These are phyloP conservation scores for Claviceps sp. DNA, from an alignment of 2,329 filamentous ascomycete genomes.

Conservation along the genomic window DNA sequence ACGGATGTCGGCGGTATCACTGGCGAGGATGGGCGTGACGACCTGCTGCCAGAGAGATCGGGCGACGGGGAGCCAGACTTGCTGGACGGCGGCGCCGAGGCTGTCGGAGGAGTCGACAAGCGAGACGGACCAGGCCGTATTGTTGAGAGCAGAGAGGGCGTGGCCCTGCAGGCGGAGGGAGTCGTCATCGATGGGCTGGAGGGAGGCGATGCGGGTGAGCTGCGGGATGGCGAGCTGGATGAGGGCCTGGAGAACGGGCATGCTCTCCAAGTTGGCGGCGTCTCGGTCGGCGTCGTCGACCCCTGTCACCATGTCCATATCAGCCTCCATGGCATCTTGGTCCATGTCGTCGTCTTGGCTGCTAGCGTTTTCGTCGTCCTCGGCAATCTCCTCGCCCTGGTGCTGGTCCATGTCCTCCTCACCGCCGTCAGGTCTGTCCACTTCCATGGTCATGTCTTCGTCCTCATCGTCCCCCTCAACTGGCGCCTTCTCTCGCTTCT, in stretches of 20 bases:
- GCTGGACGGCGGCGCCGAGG: constrained; percentile 37
- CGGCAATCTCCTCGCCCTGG: constrained; percentile 22
- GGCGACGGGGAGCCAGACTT: constrained; percentile 39
- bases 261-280: constrained; percentile 29
- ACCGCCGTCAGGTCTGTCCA: constrained; percentile 23
- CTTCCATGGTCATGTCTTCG: constrained; percentile 24
- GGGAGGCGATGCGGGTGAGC: constrained; percentile 32
- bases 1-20: constrained; percentile 46
- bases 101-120: constrained; percentile 43
- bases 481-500: constrained; percentile 20
- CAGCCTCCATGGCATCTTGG: constrained; percentile 43
- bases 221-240: constrained; percentile 24
- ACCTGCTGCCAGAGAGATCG: constrained; percentile 44
- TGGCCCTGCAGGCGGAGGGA: constrained; percentile 33
- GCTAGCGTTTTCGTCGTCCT: constrained; percentile 22
- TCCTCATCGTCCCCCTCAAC: constrained; percentile 26
- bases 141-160: constrained; percentile 49
- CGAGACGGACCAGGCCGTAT: constrained; percentile 53
- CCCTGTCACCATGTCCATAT: constrained; percentile 52
- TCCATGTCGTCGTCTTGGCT: constrained; percentile 40
- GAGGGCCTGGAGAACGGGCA: constrained; percentile 37
- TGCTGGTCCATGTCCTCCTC: constrained; percentile 18
- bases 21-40: constrained; percentile 42
- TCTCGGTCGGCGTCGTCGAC: constrained; percentile 27
- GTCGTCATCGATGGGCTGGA: constrained; percentile 27